These are phyloP conservation scores for Backusella sp. DNA, from an alignment of 192 early-diverging fungal genomes.

Conservation along the genomic window DNA sequence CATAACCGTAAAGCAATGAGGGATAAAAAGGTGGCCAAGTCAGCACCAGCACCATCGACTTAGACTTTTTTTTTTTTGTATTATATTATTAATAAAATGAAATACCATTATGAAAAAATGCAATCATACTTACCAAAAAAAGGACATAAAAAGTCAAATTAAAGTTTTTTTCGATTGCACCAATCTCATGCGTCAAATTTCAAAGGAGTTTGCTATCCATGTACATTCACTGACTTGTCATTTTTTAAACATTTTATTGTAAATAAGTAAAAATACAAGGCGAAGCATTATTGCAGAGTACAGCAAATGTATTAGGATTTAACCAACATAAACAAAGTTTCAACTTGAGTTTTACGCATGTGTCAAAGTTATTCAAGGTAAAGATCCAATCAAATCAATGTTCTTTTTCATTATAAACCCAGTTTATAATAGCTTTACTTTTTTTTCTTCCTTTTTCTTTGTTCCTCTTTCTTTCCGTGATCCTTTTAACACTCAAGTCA, in stretches of 20 bases:
- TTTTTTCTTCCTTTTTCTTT: not conserved
- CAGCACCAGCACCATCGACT: not conserved
- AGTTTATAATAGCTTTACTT: not conserved
- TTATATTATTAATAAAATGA: not conserved
- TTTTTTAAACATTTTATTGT: not conserved
- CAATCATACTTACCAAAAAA: not conserved
- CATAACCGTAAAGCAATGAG: conserved; percentile 74
- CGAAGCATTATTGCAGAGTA: not conserved
- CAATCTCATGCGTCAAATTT: not conserved
- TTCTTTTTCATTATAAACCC: not conserved
- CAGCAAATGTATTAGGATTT: not conserved
- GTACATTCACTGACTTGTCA: not conserved
- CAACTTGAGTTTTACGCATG: not conserved
- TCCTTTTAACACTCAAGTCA: not conserved
- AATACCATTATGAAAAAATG: not conserved
- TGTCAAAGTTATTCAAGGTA: not conserved
- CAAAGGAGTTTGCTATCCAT: not conserved
- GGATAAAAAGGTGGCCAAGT: conserved; percentile 63
- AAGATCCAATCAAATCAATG: not conserved
- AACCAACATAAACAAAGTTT: not conserved
- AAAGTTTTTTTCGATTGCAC: not conserved
- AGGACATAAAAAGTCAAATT: not conserved
- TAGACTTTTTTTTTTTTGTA: not conserved
- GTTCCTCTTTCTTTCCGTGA: not conserved
- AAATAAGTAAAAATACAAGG: not conserved